A percentile compares a stretch with the other conserved stretches of the same genome.
Conservation (phyloP, 257 asterid species). For the Nicotiana undulata region DNA sequence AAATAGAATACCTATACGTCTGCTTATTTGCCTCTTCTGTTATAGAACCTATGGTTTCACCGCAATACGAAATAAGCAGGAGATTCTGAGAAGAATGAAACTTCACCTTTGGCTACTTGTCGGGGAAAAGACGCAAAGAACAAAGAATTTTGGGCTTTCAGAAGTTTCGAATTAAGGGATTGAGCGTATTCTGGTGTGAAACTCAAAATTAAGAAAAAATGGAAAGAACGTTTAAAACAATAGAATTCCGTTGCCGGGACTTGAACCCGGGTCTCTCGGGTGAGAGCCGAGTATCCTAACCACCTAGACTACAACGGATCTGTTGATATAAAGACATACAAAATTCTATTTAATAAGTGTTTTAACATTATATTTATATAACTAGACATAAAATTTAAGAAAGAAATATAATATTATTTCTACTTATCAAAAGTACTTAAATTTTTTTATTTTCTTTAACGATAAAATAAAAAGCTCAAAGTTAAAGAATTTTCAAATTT, state of each 20-base stretch:
- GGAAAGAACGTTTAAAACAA: not conserved
- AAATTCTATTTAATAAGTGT: no score
- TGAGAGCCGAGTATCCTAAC: slow-evolving; percentile 99
- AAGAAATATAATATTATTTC: no score
- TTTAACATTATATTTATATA: no score
- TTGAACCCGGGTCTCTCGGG: slow-evolving; percentile 97
- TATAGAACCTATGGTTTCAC: not conserved
- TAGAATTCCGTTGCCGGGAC: slow-evolving; percentile 57
- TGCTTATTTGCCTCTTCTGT: not conserved
- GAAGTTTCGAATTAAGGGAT: not conserved
- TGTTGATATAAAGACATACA: no score
- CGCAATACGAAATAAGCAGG: no score
- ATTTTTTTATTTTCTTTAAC: not conserved
- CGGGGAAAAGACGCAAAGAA: not conserved
- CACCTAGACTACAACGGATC: slow-evolving; percentile 94
- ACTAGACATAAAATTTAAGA: no score
- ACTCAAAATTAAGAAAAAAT: no score
- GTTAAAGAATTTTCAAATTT: no score
- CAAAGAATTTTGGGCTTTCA: not conserved
- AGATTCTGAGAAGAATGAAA: no score
- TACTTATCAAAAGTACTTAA: no score
- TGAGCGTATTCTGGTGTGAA: not conserved
- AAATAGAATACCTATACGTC: not conserved
- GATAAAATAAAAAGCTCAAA: not conserved
- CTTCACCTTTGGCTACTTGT: no score